Conservation (phyloP, 2,329 filamentous ascomycete genomes). For the Colletotrichum tamarilloi region DNA sequence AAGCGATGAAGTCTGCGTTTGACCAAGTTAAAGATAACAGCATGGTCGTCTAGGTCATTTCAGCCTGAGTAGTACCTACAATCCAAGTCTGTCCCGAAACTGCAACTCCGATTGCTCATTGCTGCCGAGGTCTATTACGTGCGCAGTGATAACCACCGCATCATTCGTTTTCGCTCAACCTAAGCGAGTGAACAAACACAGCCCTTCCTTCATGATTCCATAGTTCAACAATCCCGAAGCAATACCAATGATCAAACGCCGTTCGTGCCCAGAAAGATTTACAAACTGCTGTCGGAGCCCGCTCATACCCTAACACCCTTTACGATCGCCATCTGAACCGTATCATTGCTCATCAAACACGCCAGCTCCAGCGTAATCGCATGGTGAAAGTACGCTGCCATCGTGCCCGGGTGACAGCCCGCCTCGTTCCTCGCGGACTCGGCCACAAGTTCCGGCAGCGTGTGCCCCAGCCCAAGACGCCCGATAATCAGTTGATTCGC, state of each 20-base stretch:
- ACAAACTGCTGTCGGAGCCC: not conserved
- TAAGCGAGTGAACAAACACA: not conserved
- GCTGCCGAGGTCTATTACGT: not conserved
- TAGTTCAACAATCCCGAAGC: not conserved
- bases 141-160: not conserved
- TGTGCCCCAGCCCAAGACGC: conserved; percentile 23
- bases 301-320: conserved; percentile 24
- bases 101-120: not conserved
- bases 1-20: not conserved
- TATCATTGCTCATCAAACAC: conserved; percentile 30
- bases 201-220: not conserved
- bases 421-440: conserved; percentile 30
- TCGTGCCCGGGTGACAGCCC: conserved; percentile 26
- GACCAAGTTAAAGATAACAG: not conserved
- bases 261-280: not conserved
- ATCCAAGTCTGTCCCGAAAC: not conserved
- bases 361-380: conserved; percentile 30
- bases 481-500: conserved; percentile 33
- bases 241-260: conserved; percentile 1
- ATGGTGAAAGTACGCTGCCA: conserved; percentile 34
- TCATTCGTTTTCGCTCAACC: not conserved
- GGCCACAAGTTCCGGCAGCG: conserved; percentile 21
- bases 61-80: not conserved
- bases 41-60: not conserved
- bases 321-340: conserved; percentile 27